A percentile compares a stretch with the other conserved stretches of the same genome.
These are phyloP conservation scores for Boletus patriciae DNA, from an alignment of 768 basidiomycete species.

Conservation along the genomic window DNA sequence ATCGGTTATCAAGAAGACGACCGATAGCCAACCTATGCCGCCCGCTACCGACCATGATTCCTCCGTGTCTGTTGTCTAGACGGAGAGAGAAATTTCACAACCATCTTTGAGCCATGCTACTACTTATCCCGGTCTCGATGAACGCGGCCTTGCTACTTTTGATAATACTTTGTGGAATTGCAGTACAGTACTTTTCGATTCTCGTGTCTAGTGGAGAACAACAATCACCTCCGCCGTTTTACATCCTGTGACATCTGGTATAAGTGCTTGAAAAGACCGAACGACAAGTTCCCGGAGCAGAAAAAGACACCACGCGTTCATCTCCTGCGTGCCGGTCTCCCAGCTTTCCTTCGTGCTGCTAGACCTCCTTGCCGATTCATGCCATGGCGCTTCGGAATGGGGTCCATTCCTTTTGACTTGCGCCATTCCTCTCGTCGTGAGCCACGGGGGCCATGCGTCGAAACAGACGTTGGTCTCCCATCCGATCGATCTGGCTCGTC, in stretches of 20 bases:
- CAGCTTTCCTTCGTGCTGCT: constrained; percentile 63
- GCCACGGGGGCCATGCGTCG: constrained; percentile 78
- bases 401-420: constrained; percentile 68
- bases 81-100: neutral
- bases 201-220: constrained; percentile 1
- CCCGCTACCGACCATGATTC: neutral
- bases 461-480: constrained; percentile 46
- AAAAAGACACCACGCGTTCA: constrained; percentile 31
- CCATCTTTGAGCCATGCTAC: neutral
- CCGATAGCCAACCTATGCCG: constrained; percentile 1
- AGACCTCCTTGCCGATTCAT: constrained; percentile 69
- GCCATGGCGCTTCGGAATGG: constrained; percentile 49
- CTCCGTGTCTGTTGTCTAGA: constrained; percentile 13
- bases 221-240: neutral
- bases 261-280: neutral
- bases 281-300: neutral
- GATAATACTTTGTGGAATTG: neutral
- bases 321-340: constrained; percentile 69
- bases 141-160: neutral
- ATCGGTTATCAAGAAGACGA: constrained; percentile 3
- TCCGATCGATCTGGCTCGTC: constrained; percentile 38
- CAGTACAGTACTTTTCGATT: constrained; percentile 16
- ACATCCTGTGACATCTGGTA: neutral
- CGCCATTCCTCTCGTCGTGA: constrained; percentile 84
- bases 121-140: neutral